A percentile compares a stretch with the other conserved stretches of the same genome.
These are phyloP conservation scores for Nicotiana knightiana DNA, from an alignment of 257 asterid genomes.

Conservation along the genomic window DNA sequence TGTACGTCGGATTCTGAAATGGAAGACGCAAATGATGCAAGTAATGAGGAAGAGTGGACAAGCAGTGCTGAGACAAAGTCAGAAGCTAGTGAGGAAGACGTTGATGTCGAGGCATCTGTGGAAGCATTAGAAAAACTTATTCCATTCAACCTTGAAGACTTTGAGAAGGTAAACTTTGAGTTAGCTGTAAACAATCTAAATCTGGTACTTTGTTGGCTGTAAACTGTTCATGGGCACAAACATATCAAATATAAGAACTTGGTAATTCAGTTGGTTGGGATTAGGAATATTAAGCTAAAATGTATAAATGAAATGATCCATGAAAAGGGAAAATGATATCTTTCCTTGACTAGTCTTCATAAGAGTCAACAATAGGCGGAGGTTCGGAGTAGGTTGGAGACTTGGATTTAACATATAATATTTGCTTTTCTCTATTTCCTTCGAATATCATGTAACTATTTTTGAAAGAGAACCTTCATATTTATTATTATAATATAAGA, in stretches of 20 bases:
- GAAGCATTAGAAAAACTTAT: conserved; percentile 69
- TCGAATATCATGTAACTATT: neutral
- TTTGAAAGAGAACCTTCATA: neutral
- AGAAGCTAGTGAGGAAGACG: conserved; percentile 74
- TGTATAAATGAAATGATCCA: neutral
- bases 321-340: neutral
- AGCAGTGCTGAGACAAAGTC: conserved; percentile 64
- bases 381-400: neutral
- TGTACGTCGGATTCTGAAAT: conserved; percentile 69
- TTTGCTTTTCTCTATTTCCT: neutral
- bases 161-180: conserved; percentile 62
- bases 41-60: conserved; percentile 74
- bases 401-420: neutral
- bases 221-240: neutral
- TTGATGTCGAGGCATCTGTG: conserved; percentile 58
- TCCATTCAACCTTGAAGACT: conserved; percentile 61
- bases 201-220: neutral
- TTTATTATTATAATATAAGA: neutral
- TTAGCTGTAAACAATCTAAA: neutral
- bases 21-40: conserved; percentile 70
- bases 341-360: neutral
- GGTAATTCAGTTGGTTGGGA: neutral
- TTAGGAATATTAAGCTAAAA: neutral
- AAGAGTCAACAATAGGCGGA: neutral
- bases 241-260: neutral